Evolutionary conservation across 805 yeast genomes (phyloP), one percentile per base, ranked within the genome.

Genomic region (Candida chauliodis): DNA sequence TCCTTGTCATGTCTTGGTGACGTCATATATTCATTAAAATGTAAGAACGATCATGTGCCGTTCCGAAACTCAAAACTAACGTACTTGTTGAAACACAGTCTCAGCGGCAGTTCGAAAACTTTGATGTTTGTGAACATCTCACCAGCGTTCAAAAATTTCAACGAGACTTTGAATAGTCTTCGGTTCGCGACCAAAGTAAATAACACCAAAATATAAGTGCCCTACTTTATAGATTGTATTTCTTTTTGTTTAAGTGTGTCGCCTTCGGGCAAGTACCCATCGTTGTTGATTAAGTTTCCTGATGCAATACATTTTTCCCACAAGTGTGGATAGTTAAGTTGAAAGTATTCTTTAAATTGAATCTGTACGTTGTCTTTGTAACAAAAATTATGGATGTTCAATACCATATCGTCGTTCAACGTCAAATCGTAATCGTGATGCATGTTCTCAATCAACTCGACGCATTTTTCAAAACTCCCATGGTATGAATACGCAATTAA

Each of bases 71-170:
- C 93, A 30, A 77, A 80, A 61, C 58, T 91, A 53, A 91, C 99
- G 0, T 86, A 86, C 54, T 64, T 90, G 10, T 66, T 91, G 42
- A 93, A 89, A 51, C 79, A 85, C 53, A 88, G 96, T 11, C 67
- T 91, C 18, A 79, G 84, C 5, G 96, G 96, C 0, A 75, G 78
- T 40, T 85, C 96, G 2, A 93, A 91, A 59, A 88, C 96, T 0
- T 67, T 91, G 42, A 89, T 91, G 96, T 84, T 91, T 69, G 96
- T 89, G 11, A 90, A 88, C 50, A 71, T 90, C 1, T 84, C 95
- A 1, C 89, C 95, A 3, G 62, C 74, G 35, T 56, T 55, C 8
- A 60, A 60, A 11, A 84, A 86, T 55, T 67, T 80, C 28, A 76
- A 71, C 47, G 99, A 93, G 55, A 84, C 95, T 1, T 49, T 90